Evolutionary conservation across 192 early-diverging fungal species (phyloP), one percentile per base, ranked within the genome.

Genomic region (Mycoemilia scoparia): DNA sequence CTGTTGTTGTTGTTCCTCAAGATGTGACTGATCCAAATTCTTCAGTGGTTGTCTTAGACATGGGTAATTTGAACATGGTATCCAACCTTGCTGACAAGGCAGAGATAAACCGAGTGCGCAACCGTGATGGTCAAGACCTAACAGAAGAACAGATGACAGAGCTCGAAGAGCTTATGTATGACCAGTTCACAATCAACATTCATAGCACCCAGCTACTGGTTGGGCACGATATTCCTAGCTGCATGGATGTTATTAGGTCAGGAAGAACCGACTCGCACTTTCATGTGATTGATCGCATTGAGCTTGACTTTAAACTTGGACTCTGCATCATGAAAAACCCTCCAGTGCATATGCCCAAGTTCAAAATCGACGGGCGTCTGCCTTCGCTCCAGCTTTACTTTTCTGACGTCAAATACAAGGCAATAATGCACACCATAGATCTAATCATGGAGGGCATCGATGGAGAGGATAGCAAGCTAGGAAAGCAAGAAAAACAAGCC

Each of bases 331-430:
- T 95, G 20, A 77, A 75, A 11, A 73, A 83, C 41, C 64, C 79
- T 2, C 45, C 70, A 1, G 71, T 84, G 17, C 60, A 63, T 21
- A 54, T 87, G 38, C 64, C 88, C 29, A 68, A 69, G 36, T 73
- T 85, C 35, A 66, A 70, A 31, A 54, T 97, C 4, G 69, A 74
- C 25, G 89, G 83, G 18, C 69, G 77, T 6, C 51, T 97, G 39
- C 86, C 89, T 0, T 49, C 81, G 12, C 44, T 97, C 21, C 74
- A 86, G 33, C 50, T 92, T 15, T 92, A 86, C 49, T 74, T 97
- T 20, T 92, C 89, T 0, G 87, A 97, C 52, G 64, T 74, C 34
- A 97, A 97, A 51, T 91, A 93, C 68, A 76, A 79, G 41, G 72
- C 74, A 1, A 61, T 93, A 4, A 93, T 90, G 86, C 57, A 49